A percentile compares a stretch with the other conserved stretches of the same genome.
Conservation (phyloP, 1,284 basidiomycete genomes). For the Pholiota adiposa region DNA sequence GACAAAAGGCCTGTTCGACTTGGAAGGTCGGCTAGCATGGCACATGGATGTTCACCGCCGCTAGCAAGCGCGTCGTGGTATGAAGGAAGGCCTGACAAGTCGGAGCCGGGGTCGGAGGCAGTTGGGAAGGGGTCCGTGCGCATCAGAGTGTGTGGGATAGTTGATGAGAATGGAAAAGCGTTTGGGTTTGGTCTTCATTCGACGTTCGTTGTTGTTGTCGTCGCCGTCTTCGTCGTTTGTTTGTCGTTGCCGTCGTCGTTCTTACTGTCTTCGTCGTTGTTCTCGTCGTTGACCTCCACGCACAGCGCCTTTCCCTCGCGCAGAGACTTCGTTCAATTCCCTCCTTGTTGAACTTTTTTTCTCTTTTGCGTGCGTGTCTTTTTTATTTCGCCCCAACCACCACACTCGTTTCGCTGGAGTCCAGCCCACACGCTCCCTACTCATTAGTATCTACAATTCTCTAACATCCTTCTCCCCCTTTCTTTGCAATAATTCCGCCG, state of each 20-base stretch:
- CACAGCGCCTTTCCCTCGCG: constrained; percentile 29
- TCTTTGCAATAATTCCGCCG: constrained; percentile 39
- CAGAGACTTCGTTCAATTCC: constrained; percentile 35
- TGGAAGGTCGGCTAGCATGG: no score
- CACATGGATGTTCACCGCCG: no score
- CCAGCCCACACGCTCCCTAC: constrained; percentile 34
- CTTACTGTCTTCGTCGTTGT: constrained; percentile 31
- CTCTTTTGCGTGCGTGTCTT: constrained; percentile 49
- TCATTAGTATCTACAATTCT: constrained; percentile 38
- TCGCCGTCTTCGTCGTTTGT: constrained; percentile 23
- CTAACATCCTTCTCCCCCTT: constrained; percentile 40
- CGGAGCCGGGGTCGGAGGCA: background rate
- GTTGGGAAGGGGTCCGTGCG: constrained; percentile 28
- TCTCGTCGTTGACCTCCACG: constrained; percentile 33
- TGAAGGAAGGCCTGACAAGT: background rate
- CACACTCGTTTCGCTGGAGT: constrained; percentile 42
- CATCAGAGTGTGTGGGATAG: constrained; percentile 25
- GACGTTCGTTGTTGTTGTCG: constrained; percentile 27
- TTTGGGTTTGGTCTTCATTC: constrained; percentile 16
- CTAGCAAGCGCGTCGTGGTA: no score
- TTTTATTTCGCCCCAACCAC: constrained; percentile 39
- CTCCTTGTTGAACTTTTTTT: constrained; percentile 37
- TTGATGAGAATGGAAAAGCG: constrained; percentile 19
- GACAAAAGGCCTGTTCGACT: no score
- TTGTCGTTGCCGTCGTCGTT: constrained; percentile 27